Evolutionary conservation across 108 stramenopile species (phyloP).

Genomic region (Cyclostephanos invisitatus): DNA sequence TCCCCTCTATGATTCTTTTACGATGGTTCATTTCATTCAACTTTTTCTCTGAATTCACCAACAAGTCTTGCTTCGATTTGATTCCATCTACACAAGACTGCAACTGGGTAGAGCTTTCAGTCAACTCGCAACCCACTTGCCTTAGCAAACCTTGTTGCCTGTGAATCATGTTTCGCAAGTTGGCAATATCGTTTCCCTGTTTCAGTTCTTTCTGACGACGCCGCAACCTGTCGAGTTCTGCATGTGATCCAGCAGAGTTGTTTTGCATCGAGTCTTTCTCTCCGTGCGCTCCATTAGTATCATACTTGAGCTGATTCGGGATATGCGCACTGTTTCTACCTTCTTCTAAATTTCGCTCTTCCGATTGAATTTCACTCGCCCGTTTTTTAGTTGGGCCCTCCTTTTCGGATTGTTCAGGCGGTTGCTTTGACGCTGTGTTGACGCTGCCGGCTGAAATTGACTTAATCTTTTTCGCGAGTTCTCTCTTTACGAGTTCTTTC

Average conservation of each 20-base stretch:
- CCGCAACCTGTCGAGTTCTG: slow-evolving; percentile 27
- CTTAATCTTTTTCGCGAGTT: slow-evolving; percentile 9
- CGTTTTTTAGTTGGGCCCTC: background rate
- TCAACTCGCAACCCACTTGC: slow-evolving; percentile 26
- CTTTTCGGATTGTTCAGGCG: background rate
- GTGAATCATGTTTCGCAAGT: slow-evolving; percentile 33
- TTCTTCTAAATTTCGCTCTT: background rate
- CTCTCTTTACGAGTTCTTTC: slow-evolving; percentile 28
- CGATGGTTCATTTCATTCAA: slow-evolving; percentile 44
- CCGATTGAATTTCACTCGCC: background rate
- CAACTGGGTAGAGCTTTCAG: slow-evolving; percentile 38
- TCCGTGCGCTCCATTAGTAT: background rate
- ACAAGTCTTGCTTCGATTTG: slow-evolving; percentile 34
- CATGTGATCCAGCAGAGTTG: background rate
- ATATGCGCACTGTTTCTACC: background rate
- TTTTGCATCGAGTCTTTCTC: background rate
- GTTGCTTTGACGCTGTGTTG: background rate
- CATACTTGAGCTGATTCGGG: background rate
- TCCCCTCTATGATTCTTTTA: slow-evolving; percentile 43
- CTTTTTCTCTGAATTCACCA: slow-evolving; percentile 29
- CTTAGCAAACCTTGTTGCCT: slow-evolving; percentile 37
- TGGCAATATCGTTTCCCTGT: slow-evolving; percentile 37
- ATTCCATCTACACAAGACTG: slow-evolving; percentile 27
- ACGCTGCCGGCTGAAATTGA: slow-evolving; percentile 6
- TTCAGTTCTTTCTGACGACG: slow-evolving; percentile 46